Evolutionary conservation across 2,329 filamentous ascomycete genomes (phyloP).

Genomic region (Clathrospora elynae): DNA sequence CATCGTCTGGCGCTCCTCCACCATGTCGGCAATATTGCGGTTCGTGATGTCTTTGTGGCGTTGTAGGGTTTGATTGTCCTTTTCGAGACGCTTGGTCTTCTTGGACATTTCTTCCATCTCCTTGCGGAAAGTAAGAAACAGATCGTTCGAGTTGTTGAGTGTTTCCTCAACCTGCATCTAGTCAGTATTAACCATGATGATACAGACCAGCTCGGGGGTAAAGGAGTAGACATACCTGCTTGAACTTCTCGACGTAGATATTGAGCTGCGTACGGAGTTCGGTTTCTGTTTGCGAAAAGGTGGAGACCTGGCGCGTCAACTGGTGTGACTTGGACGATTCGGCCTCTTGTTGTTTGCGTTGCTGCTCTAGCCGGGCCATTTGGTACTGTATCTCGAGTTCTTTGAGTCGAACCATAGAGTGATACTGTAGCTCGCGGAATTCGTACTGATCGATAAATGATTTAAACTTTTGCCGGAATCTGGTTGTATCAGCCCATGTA

Average conservation of each 20-base stretch:
- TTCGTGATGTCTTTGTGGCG: conserved; percentile 93
- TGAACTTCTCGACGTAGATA: conserved; percentile 99
- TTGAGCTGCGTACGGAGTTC: conserved; percentile 94
- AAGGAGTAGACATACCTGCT: conserved; percentile 72
- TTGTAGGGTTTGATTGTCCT: conserved; percentile 89
- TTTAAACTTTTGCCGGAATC: conserved; percentile 79
- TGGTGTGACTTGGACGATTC: conserved; percentile 81
- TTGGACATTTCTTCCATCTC: conserved; percentile 99
- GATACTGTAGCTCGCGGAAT: conserved; percentile 90
- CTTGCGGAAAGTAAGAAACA: conserved; percentile 95
- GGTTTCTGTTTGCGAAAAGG: conserved; percentile 93
- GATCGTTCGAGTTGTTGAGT: conserved; percentile 95
- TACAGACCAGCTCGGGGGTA: conserved; percentile 30
- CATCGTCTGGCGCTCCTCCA: conserved; percentile 81
- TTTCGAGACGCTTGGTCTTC: conserved; percentile 95
- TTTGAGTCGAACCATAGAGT: conserved; percentile 88
- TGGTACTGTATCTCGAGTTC: conserved; percentile 95
- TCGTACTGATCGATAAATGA: conserved; percentile 97
- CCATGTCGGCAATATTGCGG: conserved; percentile 95
- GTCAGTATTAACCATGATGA: conserved; percentile 54
- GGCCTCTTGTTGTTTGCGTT: conserved; percentile 83
- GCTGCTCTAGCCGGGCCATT: conserved; percentile 83
- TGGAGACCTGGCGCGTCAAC: conserved; percentile 88
- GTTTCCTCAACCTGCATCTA: conserved; percentile 90
- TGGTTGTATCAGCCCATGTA: conserved; percentile 32